Evolutionary conservation across 345 rosid genomes (phyloP).

Genomic region (Turnera subulata): DNA sequence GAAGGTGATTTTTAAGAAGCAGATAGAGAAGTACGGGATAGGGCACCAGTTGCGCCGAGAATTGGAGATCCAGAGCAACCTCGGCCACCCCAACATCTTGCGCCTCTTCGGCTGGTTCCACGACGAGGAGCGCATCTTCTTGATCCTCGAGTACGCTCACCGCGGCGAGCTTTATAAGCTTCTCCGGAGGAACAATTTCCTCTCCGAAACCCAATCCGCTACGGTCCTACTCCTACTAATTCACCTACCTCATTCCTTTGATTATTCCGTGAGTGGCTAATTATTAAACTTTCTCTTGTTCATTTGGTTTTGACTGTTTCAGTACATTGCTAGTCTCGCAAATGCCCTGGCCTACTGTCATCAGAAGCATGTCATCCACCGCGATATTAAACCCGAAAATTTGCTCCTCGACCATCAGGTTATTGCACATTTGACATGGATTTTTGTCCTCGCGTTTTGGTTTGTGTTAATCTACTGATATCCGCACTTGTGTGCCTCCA

Average conservation of each 20-base stretch:
- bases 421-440: slow-evolving; percentile 8
- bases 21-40: slow-evolving; percentile 73
- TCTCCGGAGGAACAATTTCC: slow-evolving; percentile 43
- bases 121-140: slow-evolving; percentile 58
- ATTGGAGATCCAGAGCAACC: slow-evolving; percentile 71
- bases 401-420: slow-evolving; percentile 96
- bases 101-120: slow-evolving; percentile 83
- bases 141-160: slow-evolving; percentile 93
- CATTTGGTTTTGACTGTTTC: slow-evolving; percentile 12
- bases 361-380: slow-evolving; percentile 84
- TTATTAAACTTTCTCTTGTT: no score
- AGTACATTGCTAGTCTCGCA: slow-evolving; percentile 89
- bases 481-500: not conserved
- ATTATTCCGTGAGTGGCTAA: no score
- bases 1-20: slow-evolving; percentile 84
- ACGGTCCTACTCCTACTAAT: slow-evolving; percentile 42
- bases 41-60: slow-evolving; percentile 81
- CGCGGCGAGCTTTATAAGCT: slow-evolving; percentile 23
- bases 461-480: not conserved
- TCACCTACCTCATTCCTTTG: no score
- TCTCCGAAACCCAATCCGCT: slow-evolving; percentile 71
- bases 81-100: slow-evolving; percentile 61
- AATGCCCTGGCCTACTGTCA: slow-evolving; percentile 90
- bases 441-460: not conserved
- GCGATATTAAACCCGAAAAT: slow-evolving; percentile 98